A percentile compares a stretch with the other conserved stretches of the same genome.
Conservation (phyloP, 345 rosid genomes). For the Rhodamnia rubescens region DNA sequence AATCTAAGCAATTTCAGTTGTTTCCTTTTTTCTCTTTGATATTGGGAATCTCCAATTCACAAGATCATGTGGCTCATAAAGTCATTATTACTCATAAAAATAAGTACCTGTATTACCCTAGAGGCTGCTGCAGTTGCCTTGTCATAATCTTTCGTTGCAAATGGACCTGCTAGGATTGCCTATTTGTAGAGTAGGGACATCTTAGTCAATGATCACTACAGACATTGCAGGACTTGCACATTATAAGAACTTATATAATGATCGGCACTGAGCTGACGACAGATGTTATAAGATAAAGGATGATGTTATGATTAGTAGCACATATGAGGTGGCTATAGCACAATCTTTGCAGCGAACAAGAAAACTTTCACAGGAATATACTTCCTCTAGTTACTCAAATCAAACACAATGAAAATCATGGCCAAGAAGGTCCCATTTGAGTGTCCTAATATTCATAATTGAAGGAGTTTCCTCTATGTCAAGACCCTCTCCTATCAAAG, state of each 20-base stretch:
- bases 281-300: background rate
- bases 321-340: background rate
- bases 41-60: background rate
- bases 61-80: background rate
- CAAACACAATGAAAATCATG: background rate
- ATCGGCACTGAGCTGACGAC: too few relatives aligned
- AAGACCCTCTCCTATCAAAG: background rate
- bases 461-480: background rate
- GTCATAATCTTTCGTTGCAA: slow-evolving; percentile 67
- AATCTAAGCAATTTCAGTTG: too few relatives aligned
- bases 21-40: background rate
- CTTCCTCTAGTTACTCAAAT: background rate
- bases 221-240: too few relatives aligned
- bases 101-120: slow-evolving; percentile 64
- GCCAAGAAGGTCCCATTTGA: background rate
- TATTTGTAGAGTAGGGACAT: background rate
- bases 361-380: too few relatives aligned
- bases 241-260: too few relatives aligned
- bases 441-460: background rate
- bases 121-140: slow-evolving; percentile 53
- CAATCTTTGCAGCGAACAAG: background rate
- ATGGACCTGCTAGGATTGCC: slow-evolving; percentile 88
- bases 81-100: background rate
- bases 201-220: background rate
- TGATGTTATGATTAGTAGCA: background rate